Base-by-base conservation (phyloP, 2,329 filamentous ascomycete species). In the Diaporthe ampelina region DNA sequence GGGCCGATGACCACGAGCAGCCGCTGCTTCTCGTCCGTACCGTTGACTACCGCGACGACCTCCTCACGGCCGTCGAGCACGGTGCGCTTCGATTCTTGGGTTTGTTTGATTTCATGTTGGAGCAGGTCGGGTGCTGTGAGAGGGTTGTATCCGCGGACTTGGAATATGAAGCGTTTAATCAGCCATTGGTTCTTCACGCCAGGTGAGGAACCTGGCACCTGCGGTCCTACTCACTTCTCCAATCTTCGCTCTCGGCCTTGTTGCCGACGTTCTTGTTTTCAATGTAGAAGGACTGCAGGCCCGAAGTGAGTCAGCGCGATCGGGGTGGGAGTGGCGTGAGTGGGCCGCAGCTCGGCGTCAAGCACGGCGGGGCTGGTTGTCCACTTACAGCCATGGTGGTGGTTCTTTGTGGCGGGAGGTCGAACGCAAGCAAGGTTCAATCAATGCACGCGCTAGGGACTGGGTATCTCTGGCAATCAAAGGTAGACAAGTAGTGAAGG, bases 81-180 rank as follows among this genome's bases (percentile, higher is more conserved):
- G 4, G 92, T 93, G 79, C 85, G 83, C 79, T 90, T 90, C 73
- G 89, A 91, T 76, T 85, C 85, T 76, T 84, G 75, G 10, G 88
- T 90, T 82, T 91, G 89, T 78, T 88, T 84, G 80, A 99, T 96
- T 84, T 98, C 95, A 88, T 96, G 94, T 84, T 98, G 96, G 75
- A 99, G 94, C 77, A 99, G 92, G 81, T 98, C 94, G 76, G 97
- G 97, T 9, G 97, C 92, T 19, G 95, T 98, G 78, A 99, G 88
- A 80, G 94, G 96, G 83, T 97, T 98, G 89, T 97, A 96, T 79
- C 96, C 96, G 76, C 93, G 93, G 84, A 95, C 93, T 94, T 48
- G 37, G 75, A 48, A 67, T 32, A 52, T 35, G 10, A 10, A 8
- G 32, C 32, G 43, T 74, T 77, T 58, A 78, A 80, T 80, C 70